Base-by-base conservation (phyloP, 768 basidiomycete species). In the Glaciozyma antarctica region DNA sequence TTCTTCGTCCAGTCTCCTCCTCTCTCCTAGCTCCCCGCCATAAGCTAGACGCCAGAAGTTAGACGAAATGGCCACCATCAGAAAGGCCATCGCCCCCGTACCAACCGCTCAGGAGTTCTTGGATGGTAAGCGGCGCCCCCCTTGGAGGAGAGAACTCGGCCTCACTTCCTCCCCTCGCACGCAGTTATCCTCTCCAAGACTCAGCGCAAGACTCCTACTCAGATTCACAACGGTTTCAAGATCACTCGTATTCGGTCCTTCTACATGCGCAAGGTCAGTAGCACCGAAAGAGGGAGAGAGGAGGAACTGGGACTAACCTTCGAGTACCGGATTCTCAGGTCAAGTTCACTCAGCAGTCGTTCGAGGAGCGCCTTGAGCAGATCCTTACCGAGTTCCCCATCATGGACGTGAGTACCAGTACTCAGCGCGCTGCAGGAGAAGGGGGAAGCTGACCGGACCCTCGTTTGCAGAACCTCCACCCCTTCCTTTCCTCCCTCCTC, bases 141-240 rank as follows among this genome's bases (percentile, higher is more conserved):
- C 45, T 15, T 16, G 5, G 45, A 5, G 22, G 13, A 16, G n/a
- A 16, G 21, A 9, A 16, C 13, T 48, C 21, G 16, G 8, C 4
- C 47, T 48, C 12, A n/a, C 41, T 53, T 17, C 49, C 16, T 48
- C 22, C n/a, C 19, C 32, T 22, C 28, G 34, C 22, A 74, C 57
- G 90, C 94, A 77, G 93, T 94, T 66, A 89, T 94, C 45, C 76
- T 94, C 74, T 90, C 88, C 73, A 92, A 85, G 77, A 97, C 94
- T 1, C 93, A 95, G 80, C 81, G 94, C 74, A 97, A 97, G 81
- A 98, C 94, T 30, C 94, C 94, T 15, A 98, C 94, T 34, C 90
- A 90, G 72, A 97, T 98, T 76, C 95, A 97, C 79, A 97, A 95
- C 82, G 97, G 97, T 81, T 97, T 95, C 82, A 97, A 99, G 81